Base-by-base conservation (phyloP, 1,284 basidiomycete species). In the Leccinum glutinopallens region DNA sequence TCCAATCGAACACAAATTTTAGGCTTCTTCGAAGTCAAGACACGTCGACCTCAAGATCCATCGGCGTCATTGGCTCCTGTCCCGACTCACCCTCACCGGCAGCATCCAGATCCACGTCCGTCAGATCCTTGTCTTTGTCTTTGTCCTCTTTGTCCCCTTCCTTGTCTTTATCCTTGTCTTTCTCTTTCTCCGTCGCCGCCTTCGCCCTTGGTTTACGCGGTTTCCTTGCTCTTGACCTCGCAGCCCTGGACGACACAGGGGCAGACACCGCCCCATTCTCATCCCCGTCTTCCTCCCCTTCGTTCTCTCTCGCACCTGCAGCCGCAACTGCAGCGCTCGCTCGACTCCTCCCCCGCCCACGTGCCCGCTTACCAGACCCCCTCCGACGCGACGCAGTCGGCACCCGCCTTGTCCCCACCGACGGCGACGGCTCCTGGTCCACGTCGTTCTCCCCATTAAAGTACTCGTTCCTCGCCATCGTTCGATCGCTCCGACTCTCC, bases 381-480 rank as follows among this genome's bases (percentile, higher is more conserved):
- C 79, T 71, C 19, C 71, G 75, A 17, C 76, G 69, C 19, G 68
- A 58, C 8, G 68, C 46, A 7, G 64, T 62, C 0, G 72, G 62
- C 3, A 62, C 58, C 22, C 72, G 65, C 54, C 67, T 65, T 17
- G 65, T 51, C 59, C 66, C 63, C 29, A 68, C 65, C 33, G 72
- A 63, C 61, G 59, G 61, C 12, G 71, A 72, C 51, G 79, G 79
- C 58, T 83, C 83, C 55, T 61, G 68, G 55, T 91, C 90, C 22
- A 84, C 79, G 69, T 93, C 92, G 59, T 85, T 81, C 32, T 92
- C 90, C 13, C 85, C 87, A 63, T 91, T 90, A 72, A 83, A 93
- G 69, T 81, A 92, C 68, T 93, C 91, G 69, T 89, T 91, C 66
- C 84, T 76, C 1, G 83, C 80, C 19, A 72, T 79, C 59, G 82